Conservation (phyloP, 1,284 basidiomycete species). For the Sanghuangporus weigelae region DNA sequence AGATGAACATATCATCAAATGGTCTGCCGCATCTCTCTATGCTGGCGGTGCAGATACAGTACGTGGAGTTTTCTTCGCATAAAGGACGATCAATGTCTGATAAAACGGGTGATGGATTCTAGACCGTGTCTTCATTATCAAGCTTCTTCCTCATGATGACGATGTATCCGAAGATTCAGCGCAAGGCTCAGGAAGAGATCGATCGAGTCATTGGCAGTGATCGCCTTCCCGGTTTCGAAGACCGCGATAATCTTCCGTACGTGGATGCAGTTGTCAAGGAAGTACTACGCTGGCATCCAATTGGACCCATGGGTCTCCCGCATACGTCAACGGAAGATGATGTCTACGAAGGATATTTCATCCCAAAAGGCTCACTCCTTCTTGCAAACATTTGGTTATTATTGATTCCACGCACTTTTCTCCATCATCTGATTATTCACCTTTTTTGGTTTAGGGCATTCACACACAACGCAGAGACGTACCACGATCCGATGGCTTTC, state of each 20-base stretch:
- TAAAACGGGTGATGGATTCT: neutral
- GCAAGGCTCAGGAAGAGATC: constrained; percentile 35
- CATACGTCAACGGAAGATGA: constrained; percentile 14
- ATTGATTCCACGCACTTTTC: neutral
- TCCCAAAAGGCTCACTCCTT: constrained; percentile 18
- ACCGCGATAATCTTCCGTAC: constrained; percentile 34
- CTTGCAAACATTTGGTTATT: constrained; percentile 13
- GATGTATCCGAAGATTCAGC: constrained; percentile 34
- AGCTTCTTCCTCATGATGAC: constrained; percentile 37
- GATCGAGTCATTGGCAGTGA: constrained; percentile 34
- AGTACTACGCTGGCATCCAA: constrained; percentile 34
- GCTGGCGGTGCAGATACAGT: constrained; percentile 8
- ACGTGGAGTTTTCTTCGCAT: neutral
- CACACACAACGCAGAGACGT: constrained; percentile 4
- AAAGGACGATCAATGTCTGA: neutral
- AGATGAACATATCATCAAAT: constrained; percentile 33
- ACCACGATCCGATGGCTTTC: constrained; percentile 26
- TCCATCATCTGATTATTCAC: neutral
- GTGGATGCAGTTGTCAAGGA: constrained; percentile 39
- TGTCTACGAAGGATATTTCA: constrained; percentile 16
- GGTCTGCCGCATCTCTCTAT: constrained; percentile 30
- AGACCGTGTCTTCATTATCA: constrained; percentile 1
- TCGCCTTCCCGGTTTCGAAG: constrained; percentile 36
- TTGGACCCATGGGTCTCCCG: constrained; percentile 23
- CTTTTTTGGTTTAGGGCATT: neutral